Conservation (phyloP, 805 yeast genomes). For the Kuraishia piskuri region DNA sequence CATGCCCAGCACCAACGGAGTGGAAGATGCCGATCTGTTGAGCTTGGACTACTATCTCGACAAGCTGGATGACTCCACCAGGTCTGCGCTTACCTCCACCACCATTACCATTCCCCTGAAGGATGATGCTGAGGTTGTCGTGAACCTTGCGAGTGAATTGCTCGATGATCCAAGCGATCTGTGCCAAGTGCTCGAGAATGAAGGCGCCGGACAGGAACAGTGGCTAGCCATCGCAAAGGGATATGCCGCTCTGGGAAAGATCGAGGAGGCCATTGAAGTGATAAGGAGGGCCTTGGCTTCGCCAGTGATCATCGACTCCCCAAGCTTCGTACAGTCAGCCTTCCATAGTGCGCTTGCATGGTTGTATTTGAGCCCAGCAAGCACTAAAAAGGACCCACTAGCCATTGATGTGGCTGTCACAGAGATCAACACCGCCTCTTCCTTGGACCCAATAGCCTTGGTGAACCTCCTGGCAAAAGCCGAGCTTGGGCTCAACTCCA, state of each 20-base stretch:
- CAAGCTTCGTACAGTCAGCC: conserved; percentile 34
- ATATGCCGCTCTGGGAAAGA: conserved; percentile 54
- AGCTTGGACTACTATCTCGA: conserved; percentile 18
- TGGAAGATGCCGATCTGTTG: conserved; percentile 13
- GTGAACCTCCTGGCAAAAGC: conserved; percentile 60
- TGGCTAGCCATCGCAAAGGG: conserved; percentile 85
- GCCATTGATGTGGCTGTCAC: conserved; percentile 19
- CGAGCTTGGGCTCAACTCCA: conserved; percentile 50
- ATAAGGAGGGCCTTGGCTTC: conserved; percentile 48
- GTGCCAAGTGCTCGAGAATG: conserved; percentile 69
- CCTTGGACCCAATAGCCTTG: conserved; percentile 34
- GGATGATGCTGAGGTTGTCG: conserved; percentile 77
- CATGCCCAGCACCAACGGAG: background rate
- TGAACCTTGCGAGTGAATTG: conserved; percentile 71
- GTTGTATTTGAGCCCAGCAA: conserved; percentile 49
- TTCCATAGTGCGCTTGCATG: conserved; percentile 64
- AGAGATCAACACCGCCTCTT: conserved; percentile 35
- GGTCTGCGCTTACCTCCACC: conserved; percentile 15
- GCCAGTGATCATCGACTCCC: conserved; percentile 21
- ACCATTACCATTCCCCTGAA: conserved; percentile 54
- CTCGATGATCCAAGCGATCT: conserved; percentile 88
- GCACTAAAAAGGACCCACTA: conserved; percentile 13
- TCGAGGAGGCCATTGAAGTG: conserved; percentile 56
- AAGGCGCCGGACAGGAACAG: conserved; percentile 62
- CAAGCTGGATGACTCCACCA: conserved; percentile 11